A percentile compares a stretch with the other conserved stretches of the same genome.
Conservation (phyloP, 2,329 filamentous ascomycete species). For the Arthroderma sp. region DNA sequence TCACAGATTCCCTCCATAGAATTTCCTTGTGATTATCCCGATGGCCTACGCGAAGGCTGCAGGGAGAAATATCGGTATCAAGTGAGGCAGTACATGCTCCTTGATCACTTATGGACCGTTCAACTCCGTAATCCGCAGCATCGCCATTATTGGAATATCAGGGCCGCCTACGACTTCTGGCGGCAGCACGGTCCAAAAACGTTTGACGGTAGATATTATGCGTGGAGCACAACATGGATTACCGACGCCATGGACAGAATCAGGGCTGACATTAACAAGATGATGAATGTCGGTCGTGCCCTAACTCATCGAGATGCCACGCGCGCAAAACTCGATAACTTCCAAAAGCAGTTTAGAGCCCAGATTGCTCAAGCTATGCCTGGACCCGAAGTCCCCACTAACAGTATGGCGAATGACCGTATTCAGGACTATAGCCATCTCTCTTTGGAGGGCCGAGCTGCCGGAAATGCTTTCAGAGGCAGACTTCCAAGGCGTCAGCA, state of each 20-base stretch:
- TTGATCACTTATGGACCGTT: slow-evolving; percentile 12
- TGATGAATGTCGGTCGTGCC: not conserved
- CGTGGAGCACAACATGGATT: slow-evolving; percentile 11
- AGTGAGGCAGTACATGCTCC: slow-evolving; percentile 6
- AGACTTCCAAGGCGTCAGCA: no score
- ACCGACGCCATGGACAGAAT: slow-evolving; percentile 6
- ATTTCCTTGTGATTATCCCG: slow-evolving; percentile 1
- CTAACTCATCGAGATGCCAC: no score
- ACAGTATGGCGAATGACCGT: no score
- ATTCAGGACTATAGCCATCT: no score
- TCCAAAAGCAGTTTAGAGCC: no score
- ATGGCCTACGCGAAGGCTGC: slow-evolving; percentile 3
- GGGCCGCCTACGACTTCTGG: slow-evolving; percentile 12
- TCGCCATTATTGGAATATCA: slow-evolving; percentile 10
- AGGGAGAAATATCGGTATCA: slow-evolving; percentile 7
- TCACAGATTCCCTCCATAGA: slow-evolving; percentile 8
- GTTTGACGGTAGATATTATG: slow-evolving; percentile 9
- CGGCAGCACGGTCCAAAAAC: slow-evolving; percentile 6
- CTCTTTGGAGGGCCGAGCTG: no score
- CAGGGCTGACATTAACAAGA: not conserved
- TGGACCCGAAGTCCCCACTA: no score
- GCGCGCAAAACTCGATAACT: no score
- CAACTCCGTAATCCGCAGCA: slow-evolving; percentile 9
- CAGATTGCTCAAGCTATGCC: no score
- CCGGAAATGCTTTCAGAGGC: no score